Base-by-base conservation (phyloP, 2,329 filamentous ascomycete genomes). In the Nemania sp. region DNA sequence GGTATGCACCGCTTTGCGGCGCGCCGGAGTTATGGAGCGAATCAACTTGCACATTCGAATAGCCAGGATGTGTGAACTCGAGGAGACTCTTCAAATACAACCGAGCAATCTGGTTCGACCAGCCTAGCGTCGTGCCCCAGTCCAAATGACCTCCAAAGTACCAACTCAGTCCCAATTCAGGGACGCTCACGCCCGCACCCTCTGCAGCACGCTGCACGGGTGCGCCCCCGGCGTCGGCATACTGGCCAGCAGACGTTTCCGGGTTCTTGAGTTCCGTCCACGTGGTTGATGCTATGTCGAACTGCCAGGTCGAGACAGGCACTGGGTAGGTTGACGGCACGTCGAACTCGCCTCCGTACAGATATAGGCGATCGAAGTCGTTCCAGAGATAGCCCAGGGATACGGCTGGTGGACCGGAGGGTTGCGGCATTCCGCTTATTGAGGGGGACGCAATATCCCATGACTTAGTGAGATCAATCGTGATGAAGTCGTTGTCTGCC, bases 101-200 rank as follows among this genome's bases (percentile, higher is more conserved):
- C 5, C 88, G 77, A 0, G 75, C 71, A 19, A 83, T 76, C 48
- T 82, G 78, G 45, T 81, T 80, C n/a, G 84, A 84, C 89, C 89
- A 91, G 11, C 84, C 87, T 0, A 68, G 71, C 0, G 78, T 85
- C 4, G 80, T 82, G 9, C 72, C 73, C 65, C 71, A 67, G 67
- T 92, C 88, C 5, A 89, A 73, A 69, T 91, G 89, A 0, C 89
- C 89, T 22, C 88, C 89, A 70, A 92, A 92, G 68, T 90, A 92
- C 77, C 84, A 92, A 26, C 86, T 89, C 41, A 86, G 72, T 0
- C 88, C 88, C 0, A 91, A 72, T 49, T 85, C 82, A 0, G 86
- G 82, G 0, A 91, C 83, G 23, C 83, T 88, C 12, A 89, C 71
- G 0, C 87, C 87, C 9, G 89, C 86, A 6, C 89, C 89, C 67